Evolutionary conservation across 768 basidiomycete genomes (phyloP).

Genomic region (Boletus tomentosulus): DNA sequence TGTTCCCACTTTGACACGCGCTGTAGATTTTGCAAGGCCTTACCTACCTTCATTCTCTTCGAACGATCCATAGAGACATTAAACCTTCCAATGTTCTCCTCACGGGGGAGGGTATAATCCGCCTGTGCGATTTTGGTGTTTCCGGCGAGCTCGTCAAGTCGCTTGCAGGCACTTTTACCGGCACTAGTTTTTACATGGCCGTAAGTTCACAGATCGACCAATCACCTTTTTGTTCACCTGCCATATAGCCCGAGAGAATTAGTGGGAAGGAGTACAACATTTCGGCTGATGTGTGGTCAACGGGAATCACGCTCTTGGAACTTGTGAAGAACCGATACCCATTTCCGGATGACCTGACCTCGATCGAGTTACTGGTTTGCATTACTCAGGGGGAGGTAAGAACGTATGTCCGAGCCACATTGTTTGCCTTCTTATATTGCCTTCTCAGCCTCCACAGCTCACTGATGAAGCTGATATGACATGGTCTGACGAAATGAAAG

Average conservation of each 20-base stretch:
- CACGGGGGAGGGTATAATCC: constrained; percentile 84
- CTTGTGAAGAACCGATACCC: constrained; percentile 94
- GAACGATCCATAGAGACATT: constrained; percentile 94
- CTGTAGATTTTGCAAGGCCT: constrained; percentile 84
- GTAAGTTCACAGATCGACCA: constrained; percentile 48
- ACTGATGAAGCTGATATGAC: constrained; percentile 61
- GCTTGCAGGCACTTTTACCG: constrained; percentile 92
- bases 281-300: constrained; percentile 97
- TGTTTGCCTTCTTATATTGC: constrained; percentile 14
- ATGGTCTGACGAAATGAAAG: constrained; percentile 87
- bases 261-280: constrained; percentile 90
- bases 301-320: constrained; percentile 91
- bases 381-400: constrained; percentile 77
- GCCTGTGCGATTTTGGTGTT: constrained; percentile 94
- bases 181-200: constrained; percentile 98
- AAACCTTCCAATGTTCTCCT: constrained; percentile 93
- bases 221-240: constrained; percentile 1
- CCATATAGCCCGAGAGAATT: constrained; percentile 82
- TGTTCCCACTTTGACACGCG: constrained; percentile 6
- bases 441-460: constrained; percentile 68
- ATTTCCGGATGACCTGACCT: constrained; percentile 84
- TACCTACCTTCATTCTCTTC: constrained; percentile 83
- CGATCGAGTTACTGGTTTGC: constrained; percentile 92
- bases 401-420: constrained; percentile 6
- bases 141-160: constrained; percentile 93